A percentile compares a stretch with the other conserved stretches of the same genome.
These are phyloP conservation scores for Lunularia cruciata DNA, from an alignment of 225 moss, liverwort and hornwort genomes.

Conservation along the genomic window DNA sequence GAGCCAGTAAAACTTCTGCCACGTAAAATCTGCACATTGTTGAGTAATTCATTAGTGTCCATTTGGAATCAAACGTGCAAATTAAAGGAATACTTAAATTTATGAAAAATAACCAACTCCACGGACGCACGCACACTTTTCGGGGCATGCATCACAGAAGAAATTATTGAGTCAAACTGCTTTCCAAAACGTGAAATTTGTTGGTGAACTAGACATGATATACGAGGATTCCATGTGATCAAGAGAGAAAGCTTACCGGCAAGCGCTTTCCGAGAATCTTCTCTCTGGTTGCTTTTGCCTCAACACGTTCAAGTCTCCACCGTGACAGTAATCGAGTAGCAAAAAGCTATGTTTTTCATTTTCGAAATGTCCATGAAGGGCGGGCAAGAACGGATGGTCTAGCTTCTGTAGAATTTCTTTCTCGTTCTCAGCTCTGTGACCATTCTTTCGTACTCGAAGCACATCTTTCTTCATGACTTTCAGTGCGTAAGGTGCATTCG, in stretches of 20 bases:
- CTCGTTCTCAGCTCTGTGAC: conserved; percentile 39
- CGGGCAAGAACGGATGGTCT: conserved; percentile 45
- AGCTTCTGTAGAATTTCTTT: conserved; percentile 38
- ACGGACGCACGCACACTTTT: too few relatives aligned
- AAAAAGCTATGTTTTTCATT: conserved; percentile 46
- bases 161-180: too few relatives aligned
- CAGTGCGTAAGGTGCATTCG: conserved; percentile 39
- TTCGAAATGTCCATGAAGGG: conserved; percentile 46
- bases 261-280: conserved; percentile 43
- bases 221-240: too few relatives aligned
- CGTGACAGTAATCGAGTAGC: conserved; percentile 49
- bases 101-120: not conserved
- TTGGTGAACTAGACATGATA: too few relatives aligned
- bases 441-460: conserved; percentile 24
- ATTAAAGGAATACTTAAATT: too few relatives aligned
- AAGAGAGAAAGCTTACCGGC: conserved; percentile 44
- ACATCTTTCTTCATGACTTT: conserved; percentile 58
- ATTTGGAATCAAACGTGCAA: too few relatives aligned
- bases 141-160: too few relatives aligned
- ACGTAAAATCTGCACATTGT: conserved; percentile 43
- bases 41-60: too few relatives aligned
- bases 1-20: conserved; percentile 43
- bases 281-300: conserved; percentile 49
- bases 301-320: conserved; percentile 48
- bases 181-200: too few relatives aligned